Percentiles rank a stretch among this genome's conserved stretches.
Conservation (phyloP, 768 basidiomycete genomes). For the Gymnopilus junonius region DNA sequence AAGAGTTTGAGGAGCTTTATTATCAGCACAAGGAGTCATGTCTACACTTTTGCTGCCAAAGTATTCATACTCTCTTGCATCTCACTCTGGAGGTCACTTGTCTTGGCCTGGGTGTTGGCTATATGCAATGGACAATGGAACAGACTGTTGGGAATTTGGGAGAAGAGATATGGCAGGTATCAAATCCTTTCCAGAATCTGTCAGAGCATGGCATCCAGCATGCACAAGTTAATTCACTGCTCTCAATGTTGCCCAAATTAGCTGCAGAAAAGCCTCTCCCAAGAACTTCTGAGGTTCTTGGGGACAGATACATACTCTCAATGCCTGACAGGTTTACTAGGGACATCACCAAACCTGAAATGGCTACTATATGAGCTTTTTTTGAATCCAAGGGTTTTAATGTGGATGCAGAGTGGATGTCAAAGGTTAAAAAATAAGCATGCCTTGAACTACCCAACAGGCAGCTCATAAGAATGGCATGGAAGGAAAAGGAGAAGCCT, state of each 20-base stretch:
- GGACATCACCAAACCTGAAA: neutral
- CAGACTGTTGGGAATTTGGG: constrained; percentile 32
- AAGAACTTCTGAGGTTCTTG: neutral
- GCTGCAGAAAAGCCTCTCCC: neutral
- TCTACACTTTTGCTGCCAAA: constrained; percentile 39
- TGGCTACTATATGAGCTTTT: neutral
- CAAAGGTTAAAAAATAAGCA: neutral
- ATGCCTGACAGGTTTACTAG: neutral
- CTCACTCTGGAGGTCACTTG: constrained; percentile 28
- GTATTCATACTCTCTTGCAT: constrained; percentile 39
- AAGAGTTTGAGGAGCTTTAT: constrained; percentile 41
- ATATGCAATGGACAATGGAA: constrained; percentile 36
- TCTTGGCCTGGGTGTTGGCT: constrained; percentile 27
- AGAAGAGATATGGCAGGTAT: constrained; percentile 24
- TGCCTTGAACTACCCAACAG: too few relatives aligned
- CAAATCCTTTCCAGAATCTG: constrained; percentile 18
- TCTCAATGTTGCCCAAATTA: constrained; percentile 10
- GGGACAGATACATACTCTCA: constrained; percentile 5
- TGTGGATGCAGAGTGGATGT: neutral
- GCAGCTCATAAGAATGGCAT: too few relatives aligned
- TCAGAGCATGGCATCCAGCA: constrained; percentile 10
- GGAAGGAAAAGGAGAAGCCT: too few relatives aligned
- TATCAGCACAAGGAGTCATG: constrained; percentile 24
- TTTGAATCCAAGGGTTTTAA: neutral
- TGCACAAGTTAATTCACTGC: constrained; percentile 17